phyloP scores from a whole-genome alignment of 2,329 filamentous ascomycete genomes.

The Ceratocystis ficicola region DNA sequence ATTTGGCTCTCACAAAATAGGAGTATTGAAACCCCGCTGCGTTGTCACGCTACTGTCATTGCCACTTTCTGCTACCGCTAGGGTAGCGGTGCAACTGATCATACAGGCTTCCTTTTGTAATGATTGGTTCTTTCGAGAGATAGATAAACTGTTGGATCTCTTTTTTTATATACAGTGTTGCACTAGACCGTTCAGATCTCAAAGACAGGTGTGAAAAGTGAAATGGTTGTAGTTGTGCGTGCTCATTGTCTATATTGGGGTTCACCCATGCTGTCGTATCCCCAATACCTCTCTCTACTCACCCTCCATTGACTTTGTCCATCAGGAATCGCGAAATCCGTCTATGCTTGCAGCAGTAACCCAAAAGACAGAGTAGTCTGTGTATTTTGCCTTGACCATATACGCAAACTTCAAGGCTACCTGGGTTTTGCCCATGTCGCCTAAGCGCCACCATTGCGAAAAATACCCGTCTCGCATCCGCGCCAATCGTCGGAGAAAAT shows the following conservation, averaged over 20 bases:
- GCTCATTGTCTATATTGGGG: background rate
- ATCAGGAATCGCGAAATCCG: no score
- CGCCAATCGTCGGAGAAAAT: no score
- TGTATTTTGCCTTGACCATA: no score
- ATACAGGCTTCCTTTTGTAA: background rate
- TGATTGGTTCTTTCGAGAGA: background rate
- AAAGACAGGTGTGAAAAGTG: background rate
- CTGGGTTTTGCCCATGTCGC: no score
- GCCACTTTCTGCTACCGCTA: background rate
- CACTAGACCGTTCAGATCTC: background rate
- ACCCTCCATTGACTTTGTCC: background rate
- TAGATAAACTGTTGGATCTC: background rate
- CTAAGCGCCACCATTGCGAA: no score
- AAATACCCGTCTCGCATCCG: no score
- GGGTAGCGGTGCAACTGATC: background rate
- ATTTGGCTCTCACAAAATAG: constrained; percentile 7
- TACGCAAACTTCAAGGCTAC: no score
- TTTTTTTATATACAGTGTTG: constrained; percentile 3
- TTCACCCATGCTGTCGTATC: background rate
- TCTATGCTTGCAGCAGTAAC: no score
- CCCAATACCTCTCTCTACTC: background rate
- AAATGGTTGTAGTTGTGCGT: background rate
- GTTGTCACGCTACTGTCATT: background rate
- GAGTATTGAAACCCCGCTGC: background rate
- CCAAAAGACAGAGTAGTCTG: no score